Percentiles rank a stretch among this genome's conserved stretches.
phyloP scores from a whole-genome alignment of 225 moss, liverwort and hornwort genomes.

The Sphagnum tenellum region DNA sequence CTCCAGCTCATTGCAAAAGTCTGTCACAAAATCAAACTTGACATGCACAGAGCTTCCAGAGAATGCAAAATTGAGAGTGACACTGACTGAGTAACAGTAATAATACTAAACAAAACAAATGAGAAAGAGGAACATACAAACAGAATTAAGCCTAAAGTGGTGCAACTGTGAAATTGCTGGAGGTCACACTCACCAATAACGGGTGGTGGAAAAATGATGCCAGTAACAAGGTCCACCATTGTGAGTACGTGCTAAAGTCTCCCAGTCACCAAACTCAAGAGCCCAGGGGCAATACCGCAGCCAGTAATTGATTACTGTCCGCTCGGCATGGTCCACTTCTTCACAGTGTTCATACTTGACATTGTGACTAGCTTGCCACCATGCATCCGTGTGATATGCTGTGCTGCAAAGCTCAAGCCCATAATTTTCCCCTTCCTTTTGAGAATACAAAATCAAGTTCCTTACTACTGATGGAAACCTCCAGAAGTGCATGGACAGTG shows the following conservation, averaged over 20 bases:
- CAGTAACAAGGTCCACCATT: slow-evolving; percentile 86
- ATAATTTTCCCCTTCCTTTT: slow-evolving; percentile 6
- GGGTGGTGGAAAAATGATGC: slow-evolving; percentile 66
- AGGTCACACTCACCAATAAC: slow-evolving; percentile 54
- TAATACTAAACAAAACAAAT: not conserved
- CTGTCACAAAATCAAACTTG: too few species aligned
- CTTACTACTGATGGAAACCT: too few species aligned
- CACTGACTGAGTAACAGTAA: too few species aligned
- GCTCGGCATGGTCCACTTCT: slow-evolving; percentile 83
- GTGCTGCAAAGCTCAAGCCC: slow-evolving; percentile 51
- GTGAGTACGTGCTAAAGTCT: slow-evolving; percentile 84
- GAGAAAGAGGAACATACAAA: not conserved
- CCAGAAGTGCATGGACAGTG: too few species aligned
- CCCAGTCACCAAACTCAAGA: slow-evolving; percentile 82
- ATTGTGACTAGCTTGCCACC: slow-evolving; percentile 63
- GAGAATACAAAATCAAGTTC: too few species aligned
- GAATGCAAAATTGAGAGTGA: too few species aligned
- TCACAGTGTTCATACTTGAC: slow-evolving; percentile 69
- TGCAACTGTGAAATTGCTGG: not conserved
- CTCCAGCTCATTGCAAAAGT: too few species aligned
- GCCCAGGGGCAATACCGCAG: slow-evolving; percentile 97
- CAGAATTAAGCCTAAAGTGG: not conserved
- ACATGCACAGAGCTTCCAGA: too few species aligned
- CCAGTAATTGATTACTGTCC: slow-evolving; percentile 89
- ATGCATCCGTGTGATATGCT: slow-evolving; percentile 87